Evolutionary conservation across 129 eudicot genomes (phyloP), one percentile per base, ranked within the genome.

Genomic region (Cynara cardunculus): DNA sequence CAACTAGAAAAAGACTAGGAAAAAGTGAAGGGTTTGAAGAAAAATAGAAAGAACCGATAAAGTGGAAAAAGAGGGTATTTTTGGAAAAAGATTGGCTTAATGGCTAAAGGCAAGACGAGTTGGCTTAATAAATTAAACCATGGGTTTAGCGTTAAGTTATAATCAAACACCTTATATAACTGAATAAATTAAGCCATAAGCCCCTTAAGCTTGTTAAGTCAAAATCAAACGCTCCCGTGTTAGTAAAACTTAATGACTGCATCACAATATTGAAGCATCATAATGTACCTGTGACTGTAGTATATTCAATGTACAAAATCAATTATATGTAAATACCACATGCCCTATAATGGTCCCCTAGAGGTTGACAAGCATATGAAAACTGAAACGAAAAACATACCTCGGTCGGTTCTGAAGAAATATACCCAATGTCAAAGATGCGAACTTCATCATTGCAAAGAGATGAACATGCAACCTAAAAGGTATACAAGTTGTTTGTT

Each of bases 381-480:
- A 84, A 80, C 19, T n/a, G 30, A 41, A 67, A 46, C 8, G 66
- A 25, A 67, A 78, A 77, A 79, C 96, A 85, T 86, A 92, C 99
- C 86, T 91, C 90, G 41, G 82, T 74, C 2, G 98, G 98, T 59
- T 91, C 87, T 31, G 92, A 85, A 76, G 99, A 89, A 74, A 90
- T 59, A 78, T 87, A 92, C 69, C 96, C 97, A 72, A 96, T 88
- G 82, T 96, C 99, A 79, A 81, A 92, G 61, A 96, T 90, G 70
- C 28, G 53, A 71, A 92, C 84, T 81, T 89, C 98, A 74, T 81
- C 81, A 68, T 84, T 88, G 81, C 77, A 84, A 76, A 76, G 85
- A 68, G 97, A 96, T 76, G 97, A 83, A 83, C 97, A 96, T 14
- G 95, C 98, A 78, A 96, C 86, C 99, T 92, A 88, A 74, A 81